Conservation (phyloP, 2,329 filamentous ascomycete genomes). For the Fusarium anthophilum region DNA sequence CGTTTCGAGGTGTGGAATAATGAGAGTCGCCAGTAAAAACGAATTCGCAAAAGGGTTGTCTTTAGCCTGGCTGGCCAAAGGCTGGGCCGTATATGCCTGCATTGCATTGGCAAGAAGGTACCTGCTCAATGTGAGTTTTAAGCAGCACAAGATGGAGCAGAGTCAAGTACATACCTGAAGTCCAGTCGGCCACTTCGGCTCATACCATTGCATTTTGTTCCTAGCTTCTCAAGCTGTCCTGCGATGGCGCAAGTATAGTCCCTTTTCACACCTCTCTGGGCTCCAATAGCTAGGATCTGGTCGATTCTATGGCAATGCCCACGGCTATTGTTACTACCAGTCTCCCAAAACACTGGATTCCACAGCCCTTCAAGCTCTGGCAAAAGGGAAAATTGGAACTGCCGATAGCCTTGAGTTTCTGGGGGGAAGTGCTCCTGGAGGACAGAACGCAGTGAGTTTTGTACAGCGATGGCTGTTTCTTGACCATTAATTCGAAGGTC, state of each 20-base stretch:
- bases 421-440: slow-evolving; percentile 62
- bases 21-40: slow-evolving; percentile 63
- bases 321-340: slow-evolving; percentile 42
- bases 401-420: slow-evolving; percentile 57
- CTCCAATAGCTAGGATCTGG: slow-evolving; percentile 68
- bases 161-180: slow-evolving; percentile 57
- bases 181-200: slow-evolving; percentile 67
- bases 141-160: neutral
- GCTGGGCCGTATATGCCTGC: slow-evolving; percentile 65
- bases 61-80: slow-evolving; percentile 58
- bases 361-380: slow-evolving; percentile 62
- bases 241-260: slow-evolving; percentile 60
- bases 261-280: slow-evolving; percentile 62
- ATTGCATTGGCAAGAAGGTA: slow-evolving; percentile 70
- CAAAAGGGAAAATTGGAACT: slow-evolving; percentile 58
- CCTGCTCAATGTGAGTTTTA: slow-evolving; percentile 47
- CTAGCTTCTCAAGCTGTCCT: slow-evolving; percentile 64
- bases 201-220: slow-evolving; percentile 58
- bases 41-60: slow-evolving; percentile 66
- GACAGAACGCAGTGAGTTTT: slow-evolving; percentile 66
- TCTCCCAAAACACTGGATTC: slow-evolving; percentile 60
- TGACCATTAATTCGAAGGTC: slow-evolving; percentile 54
- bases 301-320: slow-evolving; percentile 57
- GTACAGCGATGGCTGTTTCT: slow-evolving; percentile 62
- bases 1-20: slow-evolving; percentile 69